These are phyloP conservation scores for Lophiotrema nucula DNA, from an alignment of 495 filamentous ascomycete genomes.

Conservation along the genomic window DNA sequence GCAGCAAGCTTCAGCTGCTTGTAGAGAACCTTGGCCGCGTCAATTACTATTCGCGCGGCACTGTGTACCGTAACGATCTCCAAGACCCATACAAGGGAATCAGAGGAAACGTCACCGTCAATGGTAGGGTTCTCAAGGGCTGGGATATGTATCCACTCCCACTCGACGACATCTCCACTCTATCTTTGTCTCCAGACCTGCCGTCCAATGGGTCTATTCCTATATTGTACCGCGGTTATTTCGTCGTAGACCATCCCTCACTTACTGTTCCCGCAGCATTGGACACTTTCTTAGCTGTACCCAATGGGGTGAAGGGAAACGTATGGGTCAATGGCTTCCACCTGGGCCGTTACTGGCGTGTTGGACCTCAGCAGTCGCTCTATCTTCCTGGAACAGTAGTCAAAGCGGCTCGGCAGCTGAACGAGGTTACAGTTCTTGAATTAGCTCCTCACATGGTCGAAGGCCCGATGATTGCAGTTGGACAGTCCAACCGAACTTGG, in stretches of 20 bases:
- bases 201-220: slow-evolving; percentile 32
- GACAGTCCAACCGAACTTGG: slow-evolving; percentile 42
- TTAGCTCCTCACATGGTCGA: slow-evolving; percentile 40
- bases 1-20: slow-evolving; percentile 45
- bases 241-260: slow-evolving; percentile 26
- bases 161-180: slow-evolving; percentile 30
- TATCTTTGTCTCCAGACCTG: background rate
- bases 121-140: slow-evolving; percentile 32
- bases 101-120: slow-evolving; percentile 47
- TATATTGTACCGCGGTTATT: slow-evolving; percentile 46
- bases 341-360: slow-evolving; percentile 49
- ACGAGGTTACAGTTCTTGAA: slow-evolving; percentile 47
- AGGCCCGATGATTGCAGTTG: slow-evolving; percentile 37
- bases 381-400: slow-evolving; percentile 44
- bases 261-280: background rate
- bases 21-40: slow-evolving; percentile 51
- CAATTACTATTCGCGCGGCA: slow-evolving; percentile 44
- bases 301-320: slow-evolving; percentile 46
- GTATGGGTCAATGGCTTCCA: slow-evolving; percentile 52
- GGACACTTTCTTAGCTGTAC: slow-evolving; percentile 48
- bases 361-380: slow-evolving; percentile 51
- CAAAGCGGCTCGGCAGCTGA: slow-evolving; percentile 32
- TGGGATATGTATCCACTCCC: slow-evolving; percentile 47
- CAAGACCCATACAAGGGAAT: slow-evolving; percentile 42
- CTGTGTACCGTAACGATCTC: slow-evolving; percentile 42